Percentiles rank a stretch among this genome's conserved stretches.
Evolutionary conservation across 2,329 filamentous ascomycete species (phyloP).

Genomic region (Botrytis fragariae): DNA sequence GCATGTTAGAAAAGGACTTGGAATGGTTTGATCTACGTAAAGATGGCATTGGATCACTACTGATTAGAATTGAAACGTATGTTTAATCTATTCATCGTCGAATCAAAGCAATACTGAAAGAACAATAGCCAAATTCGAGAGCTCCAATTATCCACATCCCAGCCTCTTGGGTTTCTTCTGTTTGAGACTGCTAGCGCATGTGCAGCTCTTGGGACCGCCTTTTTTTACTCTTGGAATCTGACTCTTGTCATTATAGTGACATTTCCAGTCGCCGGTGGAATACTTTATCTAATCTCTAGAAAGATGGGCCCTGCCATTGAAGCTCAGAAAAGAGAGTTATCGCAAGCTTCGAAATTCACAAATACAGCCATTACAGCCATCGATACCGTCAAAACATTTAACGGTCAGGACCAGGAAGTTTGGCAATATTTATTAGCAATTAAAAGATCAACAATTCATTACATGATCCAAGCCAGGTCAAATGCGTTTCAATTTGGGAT

Average conservation of each 20-base stretch:
- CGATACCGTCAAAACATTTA: constrained; percentile 83
- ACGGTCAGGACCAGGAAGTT: constrained; percentile 68
- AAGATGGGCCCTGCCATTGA: constrained; percentile 65
- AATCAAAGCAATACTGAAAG: constrained; percentile 26
- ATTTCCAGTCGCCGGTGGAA: constrained; percentile 62
- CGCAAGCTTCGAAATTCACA: constrained; percentile 67
- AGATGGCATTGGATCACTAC: constrained; percentile 68
- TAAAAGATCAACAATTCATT: constrained; percentile 58
- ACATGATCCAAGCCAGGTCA: constrained; percentile 64
- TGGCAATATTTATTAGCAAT: constrained; percentile 61
- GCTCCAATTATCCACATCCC: constrained; percentile 74
- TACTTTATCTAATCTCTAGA: constrained; percentile 59
- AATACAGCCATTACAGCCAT: constrained; percentile 70
- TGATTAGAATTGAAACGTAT: constrained; percentile 72
- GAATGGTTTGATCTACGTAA: constrained; percentile 76
- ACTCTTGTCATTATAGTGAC: constrained; percentile 75
- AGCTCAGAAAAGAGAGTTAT: constrained; percentile 65
- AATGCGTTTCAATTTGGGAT: constrained; percentile 72
- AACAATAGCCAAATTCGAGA: constrained; percentile 71
- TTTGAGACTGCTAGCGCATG: constrained; percentile 63
- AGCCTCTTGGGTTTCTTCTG: constrained; percentile 70
- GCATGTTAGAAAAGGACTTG: constrained; percentile 70
- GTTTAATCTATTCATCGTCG: constrained; percentile 35
- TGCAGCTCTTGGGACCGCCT: constrained; percentile 66
- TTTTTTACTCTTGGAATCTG: constrained; percentile 80